phyloP scores from a whole-genome alignment of 2,329 filamentous ascomycete genomes.

The Apiospora rasikravindrae region DNA sequence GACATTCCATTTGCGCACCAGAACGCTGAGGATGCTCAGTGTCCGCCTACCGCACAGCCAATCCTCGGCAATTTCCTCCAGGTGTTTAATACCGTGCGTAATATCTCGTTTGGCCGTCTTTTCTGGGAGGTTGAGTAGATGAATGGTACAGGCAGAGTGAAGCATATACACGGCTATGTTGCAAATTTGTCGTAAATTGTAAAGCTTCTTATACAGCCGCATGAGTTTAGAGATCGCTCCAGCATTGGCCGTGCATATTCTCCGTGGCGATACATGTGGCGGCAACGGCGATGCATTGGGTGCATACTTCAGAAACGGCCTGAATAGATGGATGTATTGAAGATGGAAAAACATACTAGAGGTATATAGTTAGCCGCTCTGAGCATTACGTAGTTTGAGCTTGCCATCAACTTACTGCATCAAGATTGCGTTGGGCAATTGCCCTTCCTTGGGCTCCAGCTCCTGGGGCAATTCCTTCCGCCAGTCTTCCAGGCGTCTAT shows the following conservation, averaged over 20 bases:
- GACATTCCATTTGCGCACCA: constrained; percentile 88
- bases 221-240: constrained; percentile 92
- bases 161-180: constrained; percentile 97
- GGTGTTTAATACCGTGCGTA: constrained; percentile 85
- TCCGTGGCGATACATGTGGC: constrained; percentile 84
- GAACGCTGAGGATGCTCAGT: constrained; percentile 81
- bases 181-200: constrained; percentile 90
- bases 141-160: constrained; percentile 93
- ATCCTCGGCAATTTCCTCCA: constrained; percentile 94
- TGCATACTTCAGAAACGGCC: constrained; percentile 91
- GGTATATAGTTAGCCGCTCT: constrained; percentile 30
- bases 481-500: constrained; percentile 90
- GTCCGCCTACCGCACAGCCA: constrained; percentile 91
- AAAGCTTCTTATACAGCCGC: constrained; percentile 89
- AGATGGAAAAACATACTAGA: constrained; percentile 95
- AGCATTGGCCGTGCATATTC: constrained; percentile 89
- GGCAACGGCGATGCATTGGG: constrained; percentile 83
- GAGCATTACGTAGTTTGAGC: background rate
- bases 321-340: constrained; percentile 93
- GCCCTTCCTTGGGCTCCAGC: constrained; percentile 86
- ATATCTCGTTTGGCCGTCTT: constrained; percentile 91
- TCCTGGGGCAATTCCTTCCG: constrained; percentile 82
- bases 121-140: constrained; percentile 89
- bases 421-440: constrained; percentile 79
- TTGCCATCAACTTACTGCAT: constrained; percentile 73